Evolutionary conservation across 306 rosid species (phyloP), one percentile per base, ranked within the genome.

Genomic region (Ammopiptanthus mongolicus): DNA sequence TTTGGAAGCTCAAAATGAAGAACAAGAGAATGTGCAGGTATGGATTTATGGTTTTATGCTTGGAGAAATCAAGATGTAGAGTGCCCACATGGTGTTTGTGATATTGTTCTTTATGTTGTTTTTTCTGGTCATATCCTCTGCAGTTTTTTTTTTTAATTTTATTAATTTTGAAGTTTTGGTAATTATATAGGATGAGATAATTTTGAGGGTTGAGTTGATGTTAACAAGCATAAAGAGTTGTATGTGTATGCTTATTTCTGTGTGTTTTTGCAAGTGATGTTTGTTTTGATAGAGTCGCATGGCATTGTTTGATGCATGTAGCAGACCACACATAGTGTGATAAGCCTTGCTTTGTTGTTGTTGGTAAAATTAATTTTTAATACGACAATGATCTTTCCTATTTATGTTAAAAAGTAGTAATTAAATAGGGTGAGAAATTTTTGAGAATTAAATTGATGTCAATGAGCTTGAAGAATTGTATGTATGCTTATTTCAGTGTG

Each of bases 21-120:
- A 25, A 12, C 73, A 80, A 19, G 60, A 51, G 8, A n/a, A 9
- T 4, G 48, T 41, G 28, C 85, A 71, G 92, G 95, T 91, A 64
- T 73, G 60, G 8, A 17, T 5, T 18, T 77, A 34, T 1, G 37
- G 15, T 52, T 33, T 5, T 23, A 22, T 18, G 5, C 12, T 7
- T 64, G 50, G 46, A 25, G 6, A 6, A n/a, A 36, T 21, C 36
- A 3, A 28, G 8, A 13, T 37, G 5, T 51, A 13, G 36, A 18
- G 18, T 69, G 53, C 56, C 56, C 14, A 19, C n/a, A 47, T 28
- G 63, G 77, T 53, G 78, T 67, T 79, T 62, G 71, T 41, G 51
- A 63, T 19, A 17, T 66, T 39, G 41, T 18, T 60, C 69, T 59
- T 34, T 68, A 4, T 37, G 39, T 5, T 69, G 0, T 29, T 51